phyloP scores from a whole-genome alignment of 2,329 filamentous ascomycete species.

The Aspergillus felis region DNA sequence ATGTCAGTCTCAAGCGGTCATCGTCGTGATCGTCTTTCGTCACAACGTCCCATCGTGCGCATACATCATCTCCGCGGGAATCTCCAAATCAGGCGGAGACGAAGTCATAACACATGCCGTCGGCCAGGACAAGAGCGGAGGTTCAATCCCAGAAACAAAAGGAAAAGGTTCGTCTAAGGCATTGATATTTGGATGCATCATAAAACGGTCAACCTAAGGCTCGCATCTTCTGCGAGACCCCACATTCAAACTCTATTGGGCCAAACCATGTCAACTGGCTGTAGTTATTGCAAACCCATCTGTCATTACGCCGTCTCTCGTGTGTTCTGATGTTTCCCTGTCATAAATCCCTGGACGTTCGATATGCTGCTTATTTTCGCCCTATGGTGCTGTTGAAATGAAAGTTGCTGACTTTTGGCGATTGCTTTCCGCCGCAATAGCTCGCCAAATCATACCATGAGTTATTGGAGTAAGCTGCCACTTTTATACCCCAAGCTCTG shows the following conservation, averaged over 20 bases:
- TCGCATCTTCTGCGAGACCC: neutral
- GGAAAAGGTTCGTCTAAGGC: constrained; percentile 48
- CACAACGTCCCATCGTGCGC: constrained; percentile 13
- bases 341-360: neutral
- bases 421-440: constrained; percentile 45
- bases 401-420: constrained; percentile 15
- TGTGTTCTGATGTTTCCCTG: neutral
- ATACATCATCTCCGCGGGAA: constrained; percentile 19
- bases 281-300: neutral
- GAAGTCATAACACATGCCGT: constrained; percentile 41
- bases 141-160: constrained; percentile 57
- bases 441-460: constrained; percentile 96
- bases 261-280: neutral
- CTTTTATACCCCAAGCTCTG: neutral
- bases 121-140: constrained; percentile 44
- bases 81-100: constrained; percentile 22
- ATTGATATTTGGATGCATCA: neutral
- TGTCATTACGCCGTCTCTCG: neutral
- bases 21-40: constrained; percentile 8
- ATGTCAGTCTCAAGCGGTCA: constrained; percentile 14
- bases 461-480: constrained; percentile 73
- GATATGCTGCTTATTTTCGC: neutral
- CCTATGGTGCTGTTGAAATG: neutral
- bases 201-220: neutral
- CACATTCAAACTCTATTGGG: neutral